Conservation (phyloP, 768 basidiomycete species). For the Rhodotorula taiwanensis region DNA sequence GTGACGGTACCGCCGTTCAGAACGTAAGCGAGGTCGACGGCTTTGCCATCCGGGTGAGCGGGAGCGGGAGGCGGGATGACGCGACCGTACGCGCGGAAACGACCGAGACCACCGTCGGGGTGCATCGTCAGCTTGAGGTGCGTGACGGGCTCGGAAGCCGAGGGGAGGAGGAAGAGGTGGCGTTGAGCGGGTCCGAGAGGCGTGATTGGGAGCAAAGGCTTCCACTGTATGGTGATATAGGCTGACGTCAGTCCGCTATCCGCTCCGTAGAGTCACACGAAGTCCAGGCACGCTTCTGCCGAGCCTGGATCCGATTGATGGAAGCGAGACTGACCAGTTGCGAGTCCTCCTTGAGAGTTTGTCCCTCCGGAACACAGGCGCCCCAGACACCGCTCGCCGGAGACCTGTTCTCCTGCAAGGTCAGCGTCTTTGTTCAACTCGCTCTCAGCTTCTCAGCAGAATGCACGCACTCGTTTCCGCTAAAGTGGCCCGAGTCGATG, state of each 20-base stretch:
- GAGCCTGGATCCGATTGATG: not conserved
- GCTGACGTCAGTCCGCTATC: too few relatives aligned
- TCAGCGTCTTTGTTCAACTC: too few relatives aligned
- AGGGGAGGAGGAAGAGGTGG: constrained; percentile 70
- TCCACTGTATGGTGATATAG: too few relatives aligned
- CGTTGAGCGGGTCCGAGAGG: constrained; percentile 73
- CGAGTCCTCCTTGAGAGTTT: constrained; percentile 26
- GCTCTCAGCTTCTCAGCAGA: too few relatives aligned
- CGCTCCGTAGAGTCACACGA: too few relatives aligned
- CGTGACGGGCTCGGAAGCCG: constrained; percentile 50
- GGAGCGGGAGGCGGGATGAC: constrained; percentile 47
- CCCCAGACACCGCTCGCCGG: constrained; percentile 37
- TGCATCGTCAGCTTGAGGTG: constrained; percentile 90
- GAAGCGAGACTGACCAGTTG: not conserved
- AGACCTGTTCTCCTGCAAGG: not conserved
- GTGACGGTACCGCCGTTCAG: constrained; percentile 81
- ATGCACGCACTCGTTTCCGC: constrained; percentile 55
- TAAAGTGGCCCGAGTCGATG: constrained; percentile 91
- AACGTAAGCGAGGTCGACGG: constrained; percentile 83
- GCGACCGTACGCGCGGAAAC: constrained; percentile 83
- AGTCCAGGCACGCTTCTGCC: too few relatives aligned
- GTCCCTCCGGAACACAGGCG: constrained; percentile 27
- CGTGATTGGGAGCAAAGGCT: constrained; percentile 65
- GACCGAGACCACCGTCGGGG: constrained; percentile 94
- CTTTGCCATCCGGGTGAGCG: constrained; percentile 2